phyloP scores from a whole-genome alignment of 192 early-diverging fungal species.

The Backusella australiensis region DNA sequence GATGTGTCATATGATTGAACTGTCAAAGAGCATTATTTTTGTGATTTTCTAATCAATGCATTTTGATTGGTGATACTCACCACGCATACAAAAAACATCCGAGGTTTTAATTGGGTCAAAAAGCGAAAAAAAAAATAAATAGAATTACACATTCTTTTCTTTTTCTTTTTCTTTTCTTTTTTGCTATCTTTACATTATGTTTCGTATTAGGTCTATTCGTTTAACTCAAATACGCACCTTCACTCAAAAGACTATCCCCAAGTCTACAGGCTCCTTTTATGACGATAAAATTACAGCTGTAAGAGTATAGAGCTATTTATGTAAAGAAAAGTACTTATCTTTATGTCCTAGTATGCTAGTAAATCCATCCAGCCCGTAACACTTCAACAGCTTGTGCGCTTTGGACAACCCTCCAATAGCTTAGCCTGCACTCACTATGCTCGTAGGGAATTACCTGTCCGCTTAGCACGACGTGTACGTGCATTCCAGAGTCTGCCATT shows the following conservation, averaged over 20 bases:
- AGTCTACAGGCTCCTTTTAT: not conserved
- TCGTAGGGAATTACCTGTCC: conserved; percentile 81
- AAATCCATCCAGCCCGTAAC: conserved; percentile 69
- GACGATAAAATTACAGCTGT: conserved; percentile 20
- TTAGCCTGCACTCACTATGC: conserved; percentile 65
- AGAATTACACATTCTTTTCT: too few relatives aligned
- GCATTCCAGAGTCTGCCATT: conserved; percentile 89
- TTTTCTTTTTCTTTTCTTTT: not conserved
- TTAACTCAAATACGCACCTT: not conserved
- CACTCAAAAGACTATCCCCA: not conserved
- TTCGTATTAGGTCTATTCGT: not conserved
- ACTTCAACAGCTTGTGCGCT: conserved; percentile 72
- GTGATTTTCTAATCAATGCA: too few relatives aligned
- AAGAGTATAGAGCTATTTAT: not conserved
- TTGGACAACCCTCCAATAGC: conserved; percentile 59
- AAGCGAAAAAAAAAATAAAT: not conserved
- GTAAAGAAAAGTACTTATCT: not conserved
- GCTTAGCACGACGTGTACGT: conserved; percentile 83
- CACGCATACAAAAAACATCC: not conserved
- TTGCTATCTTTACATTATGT: not conserved
- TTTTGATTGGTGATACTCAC: not conserved
- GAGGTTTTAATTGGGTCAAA: not conserved
- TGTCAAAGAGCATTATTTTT: too few relatives aligned
- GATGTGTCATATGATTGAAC: too few relatives aligned
- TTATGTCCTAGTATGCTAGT: conserved; percentile 48